Percentiles rank a stretch among this genome's conserved stretches.
Conservation (phyloP, 2,329 filamentous ascomycete genomes). For the Exophiala viscosa region DNA sequence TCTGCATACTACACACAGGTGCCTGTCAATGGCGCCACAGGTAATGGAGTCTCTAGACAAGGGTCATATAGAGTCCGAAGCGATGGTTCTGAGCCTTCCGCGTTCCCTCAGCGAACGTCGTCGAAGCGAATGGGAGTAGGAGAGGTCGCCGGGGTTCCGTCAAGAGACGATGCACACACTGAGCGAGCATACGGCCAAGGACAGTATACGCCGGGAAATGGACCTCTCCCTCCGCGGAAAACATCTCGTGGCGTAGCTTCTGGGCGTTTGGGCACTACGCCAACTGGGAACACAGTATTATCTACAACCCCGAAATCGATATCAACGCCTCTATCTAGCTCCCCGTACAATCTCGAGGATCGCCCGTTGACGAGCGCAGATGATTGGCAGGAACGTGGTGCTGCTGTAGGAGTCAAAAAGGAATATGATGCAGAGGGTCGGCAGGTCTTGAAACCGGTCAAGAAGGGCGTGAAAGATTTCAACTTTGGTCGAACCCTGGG, state of each 20-base stretch:
- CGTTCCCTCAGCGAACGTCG: constrained; percentile 56
- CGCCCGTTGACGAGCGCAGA: constrained; percentile 66
- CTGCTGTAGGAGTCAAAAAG: constrained; percentile 76
- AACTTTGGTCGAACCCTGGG: constrained; percentile 85
- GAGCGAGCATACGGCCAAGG: constrained; percentile 65
- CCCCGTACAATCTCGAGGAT: constrained; percentile 55
- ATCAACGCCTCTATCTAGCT: constrained; percentile 36
- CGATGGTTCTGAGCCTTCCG: constrained; percentile 56
- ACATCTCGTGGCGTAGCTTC: constrained; percentile 69
- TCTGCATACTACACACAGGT: constrained; percentile 47
- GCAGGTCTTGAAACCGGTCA: constrained; percentile 75
- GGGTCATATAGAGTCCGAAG: constrained; percentile 54
- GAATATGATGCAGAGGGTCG: constrained; percentile 84
- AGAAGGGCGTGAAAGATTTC: constrained; percentile 97
- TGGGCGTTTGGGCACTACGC: constrained; percentile 32
- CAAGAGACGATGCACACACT: constrained; percentile 65
- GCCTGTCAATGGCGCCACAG: constrained; percentile 38
- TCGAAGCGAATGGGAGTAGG: constrained; percentile 52
- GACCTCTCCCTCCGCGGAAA: constrained; percentile 67
- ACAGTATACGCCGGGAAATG: constrained; percentile 55
- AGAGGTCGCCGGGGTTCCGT: constrained; percentile 59
- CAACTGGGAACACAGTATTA: constrained; percentile 21
- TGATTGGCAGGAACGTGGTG: constrained; percentile 93
- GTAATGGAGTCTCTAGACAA: constrained; percentile 35
- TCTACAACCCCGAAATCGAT: constrained; percentile 29